Base-by-base conservation (phyloP, 2,329 filamentous ascomycete genomes). In the Aspergillus ochraceus region DNA sequence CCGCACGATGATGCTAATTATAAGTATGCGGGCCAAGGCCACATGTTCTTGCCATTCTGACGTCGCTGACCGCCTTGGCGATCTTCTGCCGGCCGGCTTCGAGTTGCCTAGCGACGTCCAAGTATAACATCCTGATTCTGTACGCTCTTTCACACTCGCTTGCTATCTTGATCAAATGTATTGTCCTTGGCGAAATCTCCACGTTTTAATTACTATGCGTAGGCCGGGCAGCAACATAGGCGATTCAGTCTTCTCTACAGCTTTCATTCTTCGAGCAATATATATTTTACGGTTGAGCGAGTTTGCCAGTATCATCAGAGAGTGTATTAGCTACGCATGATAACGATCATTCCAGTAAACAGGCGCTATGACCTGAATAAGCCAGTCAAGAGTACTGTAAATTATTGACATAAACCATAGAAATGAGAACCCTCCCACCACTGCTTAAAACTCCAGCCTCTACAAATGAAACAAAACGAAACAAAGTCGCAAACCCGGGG, bases 31-130 rank as follows among this genome's bases (percentile, higher is more conserved):
- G 26, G 57, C 36, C 60, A 55, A 72, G 69, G 71, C 69, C 71
- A 74, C 70, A 71, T 73, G 66, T 71, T 71, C 68, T 73, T 70
- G 65, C 64, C 57, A 68, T 70, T 71, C 61, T 70, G 69, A 73
- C 70, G 59, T 57, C 55, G 51, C 68, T 76, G 69, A 76, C 74
- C 73, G 74, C 74, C 72, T 74, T 66, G 57, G 49, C 30, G 42
- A 29, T 17, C 10, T 32, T 29, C 51, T 47, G 53, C 54, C 42
- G 29, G 32, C n/a, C 49, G n/a, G 22, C 22, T n/a, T 32, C 24
- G 22, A 24, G 22, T 24, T 17, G n/a, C 20, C 46, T 22, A 49
- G 19, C 46, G 19, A 49, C 26, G 4, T 29, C 26, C 26, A 29
- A 8, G 26, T 24, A 24, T 24, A 24, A 24, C 26, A 29, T 29